Base-by-base conservation (phyloP, 495 filamentous ascomycete genomes). In the Achaetomiella virescens region DNA sequence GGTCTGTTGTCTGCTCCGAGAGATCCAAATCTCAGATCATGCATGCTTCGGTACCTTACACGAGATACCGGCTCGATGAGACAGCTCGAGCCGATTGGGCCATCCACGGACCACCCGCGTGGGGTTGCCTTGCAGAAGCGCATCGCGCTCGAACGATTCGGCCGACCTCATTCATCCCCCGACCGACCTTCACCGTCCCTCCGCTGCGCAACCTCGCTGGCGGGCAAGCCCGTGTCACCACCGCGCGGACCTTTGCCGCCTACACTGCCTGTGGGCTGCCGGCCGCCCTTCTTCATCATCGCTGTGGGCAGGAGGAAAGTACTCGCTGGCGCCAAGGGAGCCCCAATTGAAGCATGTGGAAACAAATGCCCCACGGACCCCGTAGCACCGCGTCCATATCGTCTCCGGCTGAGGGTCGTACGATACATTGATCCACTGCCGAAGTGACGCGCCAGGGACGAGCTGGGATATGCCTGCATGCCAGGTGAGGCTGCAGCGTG, bases 351-450 rank as follows among this genome's bases (percentile, higher is more conserved):
- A n/a, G n/a, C n/a, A n/a, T n/a, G n/a, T n/a, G n/a, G n/a, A n/a
- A n/a, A n/a, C n/a, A n/a, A n/a, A n/a, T n/a, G n/a, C n/a, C n/a
- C n/a, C n/a, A n/a, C n/a, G n/a, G n/a, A n/a, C n/a, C n/a, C n/a
- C n/a, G n/a, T n/a, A n/a, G n/a, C n/a, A n/a, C 15, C n/a, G 10
- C 22, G 5, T 21, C 20, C 33, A 51, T 22, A 11, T 27, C 6
- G 48, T 18, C 8, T 27, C n/a, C 17, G 24, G 33, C 48, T 35
- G 21, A 41, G 33, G 4, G 46, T 57, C 54, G 41, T 57, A 57
- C 54, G 54, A 57, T 56, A 41, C n/a, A n/a, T n/a, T n/a, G n/a
- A 9, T 22, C 35, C 25, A 57, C 37, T 57, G 47, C 47, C 54
- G 54, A 51, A 51, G 46, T 22, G 24, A 20, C 15, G n/a, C 22